phyloP scores from a whole-genome alignment of 1,284 basidiomycete genomes.

The Moniliophthora roreri region DNA sequence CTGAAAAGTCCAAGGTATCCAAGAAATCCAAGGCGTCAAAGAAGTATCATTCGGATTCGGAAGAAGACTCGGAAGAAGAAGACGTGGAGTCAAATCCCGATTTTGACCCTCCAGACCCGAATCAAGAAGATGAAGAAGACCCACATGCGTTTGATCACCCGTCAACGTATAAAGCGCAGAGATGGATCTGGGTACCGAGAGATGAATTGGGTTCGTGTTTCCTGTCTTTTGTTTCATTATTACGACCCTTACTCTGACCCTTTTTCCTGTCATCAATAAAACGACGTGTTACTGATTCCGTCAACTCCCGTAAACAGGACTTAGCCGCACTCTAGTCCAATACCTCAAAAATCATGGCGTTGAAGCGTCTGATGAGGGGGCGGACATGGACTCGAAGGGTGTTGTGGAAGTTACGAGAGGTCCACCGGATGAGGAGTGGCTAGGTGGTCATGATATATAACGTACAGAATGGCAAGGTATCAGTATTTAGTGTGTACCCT shows the following conservation, averaged over 20 bases:
- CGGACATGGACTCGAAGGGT: slow-evolving; percentile 49
- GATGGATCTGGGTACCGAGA: slow-evolving; percentile 64
- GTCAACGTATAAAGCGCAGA: slow-evolving; percentile 59
- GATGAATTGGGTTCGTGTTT: slow-evolving; percentile 52
- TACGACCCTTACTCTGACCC: too few species aligned
- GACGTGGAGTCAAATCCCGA: slow-evolving; percentile 26
- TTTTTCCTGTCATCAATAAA: too few species aligned
- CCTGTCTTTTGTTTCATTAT: too few species aligned
- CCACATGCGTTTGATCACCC: slow-evolving; percentile 62
- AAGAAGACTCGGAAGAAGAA: slow-evolving; percentile 7
- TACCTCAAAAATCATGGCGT: slow-evolving; percentile 43
- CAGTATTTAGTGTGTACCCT: too few species aligned
- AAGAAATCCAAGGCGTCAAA: not conserved
- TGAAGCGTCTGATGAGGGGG: slow-evolving; percentile 49
- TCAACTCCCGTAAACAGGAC: too few species aligned
- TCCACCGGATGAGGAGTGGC: slow-evolving; percentile 50
- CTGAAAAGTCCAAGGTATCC: too few species aligned
- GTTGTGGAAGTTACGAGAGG: slow-evolving; percentile 51
- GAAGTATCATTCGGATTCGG: not conserved
- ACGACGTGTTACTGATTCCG: too few species aligned
- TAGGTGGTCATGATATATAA: slow-evolving; percentile 36
- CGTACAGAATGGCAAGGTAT: too few species aligned
- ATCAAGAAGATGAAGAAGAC: slow-evolving; percentile 31
- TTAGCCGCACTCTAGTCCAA: slow-evolving; percentile 45
- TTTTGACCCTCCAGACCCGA: slow-evolving; percentile 18